Base-by-base conservation (phyloP, 140 eudicot genomes). In the Cichorium intybus region DNA sequence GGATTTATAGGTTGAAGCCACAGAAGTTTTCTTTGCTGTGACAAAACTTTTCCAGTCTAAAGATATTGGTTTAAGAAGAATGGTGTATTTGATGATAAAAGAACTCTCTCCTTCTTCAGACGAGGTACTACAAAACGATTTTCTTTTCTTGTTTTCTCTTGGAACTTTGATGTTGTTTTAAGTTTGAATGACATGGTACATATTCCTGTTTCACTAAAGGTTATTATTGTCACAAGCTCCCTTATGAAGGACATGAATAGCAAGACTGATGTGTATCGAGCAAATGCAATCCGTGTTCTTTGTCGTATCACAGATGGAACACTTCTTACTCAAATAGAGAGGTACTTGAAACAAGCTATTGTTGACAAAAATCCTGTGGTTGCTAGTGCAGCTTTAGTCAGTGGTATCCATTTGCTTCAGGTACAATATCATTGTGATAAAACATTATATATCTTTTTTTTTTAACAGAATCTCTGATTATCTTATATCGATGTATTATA, bases 241-340 rank as follows among this genome's bases (percentile, higher is more conserved):
- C 83, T 92, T 12, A 88, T 92, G 96, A 92, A 92, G 86, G 98
- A 92, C 73, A 92, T 92, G 98, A 92, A 88, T 65, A 88, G 98
- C 92, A 86, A 85, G 73, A 92, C 92, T 60, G 98, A 88, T 62
- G 86, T 92, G 82, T 92, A 92, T 62, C 81, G 95, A 43, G 98
- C 98, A 67, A 88, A 92, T 85, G 95, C 96, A 33, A 88, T 92
- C 68, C 98, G 98, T 67, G 96, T 92, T 49, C 95, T 92, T 17
- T 88, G 98, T 47, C 87, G 92, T 29, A 92, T 92, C 65, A 92
- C 85, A 0, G 96, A 92, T 81, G 96, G 89, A 43, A 92, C 95
- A 20, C 96, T 88, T 72, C 83, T 88, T 20, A 88, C 98, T 47
- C 98, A 92, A 79, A 91, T 91, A 28, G 97, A 91, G 82, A 85